Conservation (phyloP, 805 yeast genomes). For the Lipomyces kockii region DNA sequence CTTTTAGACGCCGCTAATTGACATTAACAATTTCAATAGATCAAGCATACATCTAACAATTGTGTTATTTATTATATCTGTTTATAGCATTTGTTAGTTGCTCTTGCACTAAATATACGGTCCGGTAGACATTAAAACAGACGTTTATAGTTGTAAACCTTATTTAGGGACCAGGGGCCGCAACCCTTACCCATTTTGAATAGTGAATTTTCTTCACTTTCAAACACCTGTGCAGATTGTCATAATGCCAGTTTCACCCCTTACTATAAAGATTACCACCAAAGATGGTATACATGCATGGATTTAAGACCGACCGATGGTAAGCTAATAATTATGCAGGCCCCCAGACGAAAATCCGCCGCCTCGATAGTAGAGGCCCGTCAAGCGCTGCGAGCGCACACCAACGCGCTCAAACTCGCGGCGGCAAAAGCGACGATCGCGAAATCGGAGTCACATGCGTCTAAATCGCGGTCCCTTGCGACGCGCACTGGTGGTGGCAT, state of each 20-base stretch:
- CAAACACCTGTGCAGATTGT: background rate
- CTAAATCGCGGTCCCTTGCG: conserved; percentile 10
- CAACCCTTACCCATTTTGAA: background rate
- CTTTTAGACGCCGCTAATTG: too few species aligned
- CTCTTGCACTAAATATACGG: too few species aligned
- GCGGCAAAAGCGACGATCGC: conserved; percentile 29
- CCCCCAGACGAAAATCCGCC: conserved; percentile 31
- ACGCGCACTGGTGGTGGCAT: conserved; percentile 10
- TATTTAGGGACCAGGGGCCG: too few species aligned
- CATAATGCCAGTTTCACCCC: background rate
- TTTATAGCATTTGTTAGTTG: too few species aligned
- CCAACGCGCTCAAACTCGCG: conserved; percentile 27
- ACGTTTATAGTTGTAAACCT: too few species aligned
- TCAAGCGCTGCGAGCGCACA: conserved; percentile 33
- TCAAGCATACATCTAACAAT: too few species aligned
- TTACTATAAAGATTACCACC: background rate
- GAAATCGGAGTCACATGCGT: conserved; percentile 3
- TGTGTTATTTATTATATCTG: too few species aligned
- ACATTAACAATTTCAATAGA: too few species aligned
- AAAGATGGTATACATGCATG: background rate
- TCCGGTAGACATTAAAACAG: too few species aligned
- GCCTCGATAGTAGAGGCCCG: conserved; percentile 28
- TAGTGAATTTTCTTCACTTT: background rate
- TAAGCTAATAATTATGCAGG: conserved; percentile 14
- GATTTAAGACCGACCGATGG: background rate